Evolutionary conservation across 2,329 filamentous ascomycete species (phyloP).

Genomic region (Fusarium marasasianum): DNA sequence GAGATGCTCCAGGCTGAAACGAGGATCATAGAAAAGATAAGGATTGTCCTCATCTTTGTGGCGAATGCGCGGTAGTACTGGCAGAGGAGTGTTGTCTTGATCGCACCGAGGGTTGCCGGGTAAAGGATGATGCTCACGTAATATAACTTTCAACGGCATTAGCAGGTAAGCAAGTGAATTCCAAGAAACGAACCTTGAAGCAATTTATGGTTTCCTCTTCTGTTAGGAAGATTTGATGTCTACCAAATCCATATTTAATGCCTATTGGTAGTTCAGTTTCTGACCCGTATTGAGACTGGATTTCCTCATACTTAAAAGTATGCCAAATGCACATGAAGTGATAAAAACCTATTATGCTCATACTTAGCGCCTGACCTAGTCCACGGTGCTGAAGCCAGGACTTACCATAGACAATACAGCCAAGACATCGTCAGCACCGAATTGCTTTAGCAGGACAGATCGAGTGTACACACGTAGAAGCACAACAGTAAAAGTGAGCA

Average conservation of each 20-base stretch:
- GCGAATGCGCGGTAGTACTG: background rate
- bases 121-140: background rate
- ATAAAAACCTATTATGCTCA: background rate
- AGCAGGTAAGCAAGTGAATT: background rate
- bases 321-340: background rate
- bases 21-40: fast-evolving
- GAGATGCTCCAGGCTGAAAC: background rate
- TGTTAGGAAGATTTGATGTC: background rate
- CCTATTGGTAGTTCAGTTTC: background rate
- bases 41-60: background rate
- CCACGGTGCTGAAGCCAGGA: background rate
- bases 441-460: background rate
- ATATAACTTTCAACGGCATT: background rate
- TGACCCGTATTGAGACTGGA: fast-evolving
- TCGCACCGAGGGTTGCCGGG: fast-evolving
- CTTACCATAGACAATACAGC: background rate
- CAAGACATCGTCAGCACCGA: background rate
- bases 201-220: fast-evolving
- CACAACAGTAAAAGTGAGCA: background rate
- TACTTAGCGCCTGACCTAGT: fast-evolving
- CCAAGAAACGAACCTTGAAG: background rate
- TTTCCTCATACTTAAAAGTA: fast-evolving
- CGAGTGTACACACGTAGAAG: background rate
- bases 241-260: background rate
- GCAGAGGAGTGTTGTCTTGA: background rate